Percentiles rank a stretch among this genome's conserved stretches.
Conservation (phyloP, 1,284 basidiomycete species). For the Inonotus hispidus region DNA sequence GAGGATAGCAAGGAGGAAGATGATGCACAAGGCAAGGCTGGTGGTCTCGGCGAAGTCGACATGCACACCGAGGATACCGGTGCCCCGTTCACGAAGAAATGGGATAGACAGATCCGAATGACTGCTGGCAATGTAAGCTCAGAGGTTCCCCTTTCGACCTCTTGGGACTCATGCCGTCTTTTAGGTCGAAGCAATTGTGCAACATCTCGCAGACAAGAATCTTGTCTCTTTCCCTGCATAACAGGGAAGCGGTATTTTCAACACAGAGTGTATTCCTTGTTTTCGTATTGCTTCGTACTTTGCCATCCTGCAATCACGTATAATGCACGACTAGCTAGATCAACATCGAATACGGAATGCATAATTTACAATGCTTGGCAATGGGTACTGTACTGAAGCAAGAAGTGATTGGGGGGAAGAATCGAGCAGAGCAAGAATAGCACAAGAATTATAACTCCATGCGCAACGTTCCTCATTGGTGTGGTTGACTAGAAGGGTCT, state of each 20-base stretch:
- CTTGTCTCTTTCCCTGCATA: slow-evolving; percentile 41
- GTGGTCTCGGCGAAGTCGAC: slow-evolving; percentile 84
- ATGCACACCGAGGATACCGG: slow-evolving; percentile 81
- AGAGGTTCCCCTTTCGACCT: background rate
- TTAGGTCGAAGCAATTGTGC: slow-evolving; percentile 78
- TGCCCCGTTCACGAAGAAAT: slow-evolving; percentile 82
- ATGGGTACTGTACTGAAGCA: background rate
- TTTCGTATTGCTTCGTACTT: background rate
- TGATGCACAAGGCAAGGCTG: slow-evolving; percentile 87
- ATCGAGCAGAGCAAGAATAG: background rate
- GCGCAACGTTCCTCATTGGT: background rate
- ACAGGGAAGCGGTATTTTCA: background rate
- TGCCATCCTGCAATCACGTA: background rate
- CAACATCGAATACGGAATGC: slow-evolving; percentile 19
- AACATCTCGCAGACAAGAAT: slow-evolving; percentile 67
- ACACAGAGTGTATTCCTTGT: background rate
- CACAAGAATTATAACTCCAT: slow-evolving; percentile 18
- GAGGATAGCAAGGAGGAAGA: slow-evolving; percentile 79
- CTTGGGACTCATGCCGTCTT: background rate
- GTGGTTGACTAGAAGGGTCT: slow-evolving; percentile 5
- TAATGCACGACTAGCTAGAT: slow-evolving; percentile 20
- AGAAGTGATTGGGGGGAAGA: background rate
- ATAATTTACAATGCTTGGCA: slow-evolving; percentile 14
- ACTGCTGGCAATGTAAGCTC: slow-evolving; percentile 74
- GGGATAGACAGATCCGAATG: slow-evolving; percentile 85